phyloP scores from a whole-genome alignment of 2,329 filamentous ascomycete genomes.

The Laburnicola sp. region DNA sequence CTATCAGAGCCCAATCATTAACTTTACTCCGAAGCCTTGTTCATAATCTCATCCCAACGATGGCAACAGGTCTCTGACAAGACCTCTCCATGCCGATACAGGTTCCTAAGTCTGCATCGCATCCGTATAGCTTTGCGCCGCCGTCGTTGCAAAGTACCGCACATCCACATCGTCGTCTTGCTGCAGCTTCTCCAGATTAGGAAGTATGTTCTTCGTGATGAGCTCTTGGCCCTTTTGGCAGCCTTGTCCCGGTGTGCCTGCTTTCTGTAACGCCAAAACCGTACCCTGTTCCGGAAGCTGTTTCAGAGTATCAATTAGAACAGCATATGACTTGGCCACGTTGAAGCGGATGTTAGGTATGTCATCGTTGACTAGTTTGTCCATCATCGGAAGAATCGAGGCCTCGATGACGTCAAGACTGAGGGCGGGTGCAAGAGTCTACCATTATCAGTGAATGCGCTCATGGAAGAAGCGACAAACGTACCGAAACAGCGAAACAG shows the following conservation, averaged over 20 bases:
- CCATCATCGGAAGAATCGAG: conserved; percentile 93
- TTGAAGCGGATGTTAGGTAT: conserved; percentile 99
- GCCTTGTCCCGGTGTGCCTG: conserved; percentile 60
- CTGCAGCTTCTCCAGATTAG: conserved; percentile 91
- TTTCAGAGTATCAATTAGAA: conserved; percentile 88
- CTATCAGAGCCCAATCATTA: conserved; percentile 33
- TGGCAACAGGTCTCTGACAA: conserved; percentile 13
- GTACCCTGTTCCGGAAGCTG: conserved; percentile 88
- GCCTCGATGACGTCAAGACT: conserved; percentile 90
- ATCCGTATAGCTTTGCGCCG: conserved; percentile 60
- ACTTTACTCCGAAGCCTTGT: conserved; percentile 35
- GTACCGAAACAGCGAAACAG: conserved; percentile 97
- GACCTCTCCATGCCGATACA: conserved; percentile 5
- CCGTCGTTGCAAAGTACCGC: conserved; percentile 93
- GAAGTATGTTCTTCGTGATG: conserved; percentile 83
- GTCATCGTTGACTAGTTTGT: conserved; percentile 88
- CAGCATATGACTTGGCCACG: conserved; percentile 94
- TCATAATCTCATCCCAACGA: conserved; percentile 31
- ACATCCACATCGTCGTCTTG: conserved; percentile 98
- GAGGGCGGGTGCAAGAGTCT: conserved; percentile 93
- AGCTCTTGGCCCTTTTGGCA: conserved; percentile 75
- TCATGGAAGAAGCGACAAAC: conserved; percentile 42
- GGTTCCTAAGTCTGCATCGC: conserved; percentile 45
- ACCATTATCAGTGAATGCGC: conserved; percentile 16
- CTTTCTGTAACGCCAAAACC: conserved; percentile 81